Base-by-base conservation (phyloP, 805 yeast genomes). In the Myxozyma neglecta region DNA sequence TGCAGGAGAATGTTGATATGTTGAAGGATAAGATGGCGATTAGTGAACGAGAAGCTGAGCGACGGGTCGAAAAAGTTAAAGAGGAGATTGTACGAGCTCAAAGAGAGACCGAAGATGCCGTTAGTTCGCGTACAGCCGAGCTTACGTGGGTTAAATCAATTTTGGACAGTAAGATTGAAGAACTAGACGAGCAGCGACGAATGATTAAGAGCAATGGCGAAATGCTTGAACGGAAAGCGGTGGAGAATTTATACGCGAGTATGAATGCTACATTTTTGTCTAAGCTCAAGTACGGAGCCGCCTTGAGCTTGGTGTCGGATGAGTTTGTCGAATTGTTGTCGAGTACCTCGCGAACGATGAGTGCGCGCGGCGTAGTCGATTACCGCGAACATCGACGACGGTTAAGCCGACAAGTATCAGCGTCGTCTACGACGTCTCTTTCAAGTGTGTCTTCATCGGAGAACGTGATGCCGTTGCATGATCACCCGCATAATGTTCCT, bases 111-210 rank as follows among this genome's bases (percentile, higher is more conserved):
- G 59, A 56, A 6, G 66, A 63, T 20, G 45, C 54, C 34, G 43
- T 48, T n/a, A 52, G 50, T 42, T 49, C 56, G 20, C 57, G 63
- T 11, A 59, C 63, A 18, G 46, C 61, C 13, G 66, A 63, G 49
- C 47, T 63, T n/a, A 45, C 64, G n/a, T 63, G 64, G 64, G 29
- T 63, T n/a, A 54, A 52, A 48, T 50, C 53, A 6, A 20, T 64
- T 11, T 50, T 61, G n/a, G 63, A 61, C 29, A 34, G 56, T 5
- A 57, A 57, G 29, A 36, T 52, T 6, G 59, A 53, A 39, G 64
- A 64, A 43, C 63, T 64, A 2, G 67, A 64, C 34, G 59, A 55
- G 44, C 66, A 63, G 35, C 48, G 43, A 18, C 50, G 46, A 32
- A 24, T 56, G 16, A 47, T 51, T 16, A 45, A 46, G 35, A 24